Conservation (phyloP, 2,329 filamentous ascomycete species). For the Ascochyta fabae region DNA sequence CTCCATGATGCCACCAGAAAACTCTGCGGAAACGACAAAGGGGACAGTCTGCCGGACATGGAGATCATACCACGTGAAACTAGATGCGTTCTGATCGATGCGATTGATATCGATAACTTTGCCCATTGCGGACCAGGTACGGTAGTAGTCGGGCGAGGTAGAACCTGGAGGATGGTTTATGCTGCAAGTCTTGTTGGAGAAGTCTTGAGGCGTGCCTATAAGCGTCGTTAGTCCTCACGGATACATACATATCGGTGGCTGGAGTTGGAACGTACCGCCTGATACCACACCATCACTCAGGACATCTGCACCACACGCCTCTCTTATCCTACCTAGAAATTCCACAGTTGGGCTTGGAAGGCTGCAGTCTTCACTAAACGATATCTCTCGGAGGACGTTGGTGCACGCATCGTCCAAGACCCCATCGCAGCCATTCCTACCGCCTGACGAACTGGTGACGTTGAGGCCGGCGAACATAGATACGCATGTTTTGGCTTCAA, state of each 20-base stretch:
- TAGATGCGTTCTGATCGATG: neutral
- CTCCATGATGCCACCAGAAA: constrained; percentile 1
- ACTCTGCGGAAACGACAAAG: constrained; percentile 2
- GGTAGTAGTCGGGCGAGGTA: neutral
- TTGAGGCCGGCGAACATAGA: constrained; percentile 11
- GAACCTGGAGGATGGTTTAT: constrained; percentile 2
- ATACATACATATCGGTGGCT: too few relatives aligned
- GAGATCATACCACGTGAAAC: constrained; percentile 7
- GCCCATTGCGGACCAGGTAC: neutral
- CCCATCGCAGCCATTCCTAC: constrained; percentile 9
- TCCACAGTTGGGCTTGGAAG: neutral
- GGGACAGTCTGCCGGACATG: constrained; percentile 6
- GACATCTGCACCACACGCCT: neutral
- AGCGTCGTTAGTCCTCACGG: neutral
- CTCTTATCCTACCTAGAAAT: neutral
- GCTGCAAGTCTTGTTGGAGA: neutral
- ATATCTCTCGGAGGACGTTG: neutral
- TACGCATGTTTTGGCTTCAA: constrained; percentile 3
- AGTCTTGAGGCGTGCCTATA: neutral
- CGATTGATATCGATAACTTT: neutral
- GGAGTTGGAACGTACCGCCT: neutral
- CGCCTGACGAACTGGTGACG: neutral
- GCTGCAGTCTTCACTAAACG: neutral
- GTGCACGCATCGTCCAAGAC: constrained; percentile 5
- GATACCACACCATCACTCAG: neutral